Conservation (phyloP, 2,329 filamentous ascomycete genomes). For the Fusarium acutatum region DNA sequence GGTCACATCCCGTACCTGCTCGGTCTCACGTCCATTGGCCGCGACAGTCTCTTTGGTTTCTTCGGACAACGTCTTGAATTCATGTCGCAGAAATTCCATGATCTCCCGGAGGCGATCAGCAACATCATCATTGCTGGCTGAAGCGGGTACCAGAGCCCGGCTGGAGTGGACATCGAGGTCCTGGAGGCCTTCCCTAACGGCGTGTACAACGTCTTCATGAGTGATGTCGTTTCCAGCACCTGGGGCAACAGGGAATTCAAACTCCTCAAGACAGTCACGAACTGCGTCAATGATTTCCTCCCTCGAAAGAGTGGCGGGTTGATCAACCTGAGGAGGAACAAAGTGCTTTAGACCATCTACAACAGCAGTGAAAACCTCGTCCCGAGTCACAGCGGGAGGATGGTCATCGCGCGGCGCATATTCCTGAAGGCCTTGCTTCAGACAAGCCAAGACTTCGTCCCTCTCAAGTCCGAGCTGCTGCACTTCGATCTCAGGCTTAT, state of each 20-base stretch:
- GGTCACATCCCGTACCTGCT: constrained; percentile 87
- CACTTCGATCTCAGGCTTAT: constrained; percentile 91
- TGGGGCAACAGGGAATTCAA: constrained; percentile 75
- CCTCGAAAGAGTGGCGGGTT: constrained; percentile 73
- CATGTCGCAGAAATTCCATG: constrained; percentile 64
- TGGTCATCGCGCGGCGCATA: constrained; percentile 67
- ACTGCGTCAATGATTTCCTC: constrained; percentile 88
- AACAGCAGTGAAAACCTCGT: constrained; percentile 86
- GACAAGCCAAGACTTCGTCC: constrained; percentile 86
- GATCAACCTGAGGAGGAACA: constrained; percentile 75
- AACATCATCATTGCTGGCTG: constrained; percentile 59
- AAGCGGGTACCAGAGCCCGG: constrained; percentile 50
- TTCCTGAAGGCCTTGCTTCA: constrained; percentile 85
- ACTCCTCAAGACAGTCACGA: constrained; percentile 85
- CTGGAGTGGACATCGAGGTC: constrained; percentile 57
- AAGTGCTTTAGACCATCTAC: constrained; percentile 88
- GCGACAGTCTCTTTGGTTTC: constrained; percentile 81
- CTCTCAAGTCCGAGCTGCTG: constrained; percentile 90
- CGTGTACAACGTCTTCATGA: constrained; percentile 69
- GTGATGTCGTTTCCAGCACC: constrained; percentile 63
- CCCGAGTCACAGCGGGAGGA: constrained; percentile 72
- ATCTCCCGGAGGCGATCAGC: constrained; percentile 70
- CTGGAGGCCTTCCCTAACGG: constrained; percentile 68
- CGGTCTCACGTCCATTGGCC: constrained; percentile 81
- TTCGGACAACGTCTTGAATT: constrained; percentile 68